A percentile compares a stretch with the other conserved stretches of the same genome.
Conservation (phyloP, 495 filamentous ascomycete species). For the Penicillium turbatum region DNA sequence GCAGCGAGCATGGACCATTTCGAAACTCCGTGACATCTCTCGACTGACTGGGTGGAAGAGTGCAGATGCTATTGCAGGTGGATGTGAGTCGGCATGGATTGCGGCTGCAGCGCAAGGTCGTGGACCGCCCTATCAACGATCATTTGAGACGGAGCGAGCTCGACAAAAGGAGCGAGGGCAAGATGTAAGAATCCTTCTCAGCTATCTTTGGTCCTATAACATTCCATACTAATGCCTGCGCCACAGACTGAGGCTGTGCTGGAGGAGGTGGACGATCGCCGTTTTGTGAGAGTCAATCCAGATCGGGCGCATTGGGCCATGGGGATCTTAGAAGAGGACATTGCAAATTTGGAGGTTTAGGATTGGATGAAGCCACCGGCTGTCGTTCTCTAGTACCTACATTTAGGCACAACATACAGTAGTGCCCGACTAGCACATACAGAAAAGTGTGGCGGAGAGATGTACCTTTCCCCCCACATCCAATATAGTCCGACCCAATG, state of each 20-base stretch:
- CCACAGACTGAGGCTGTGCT: slow-evolving; percentile 19
- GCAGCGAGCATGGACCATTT: slow-evolving; percentile 74
- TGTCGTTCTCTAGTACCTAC: not conserved
- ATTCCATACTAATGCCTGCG: slow-evolving; percentile 4
- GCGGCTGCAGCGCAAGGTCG: slow-evolving; percentile 63
- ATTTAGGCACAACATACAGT: not conserved
- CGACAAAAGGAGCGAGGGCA: slow-evolving; percentile 8
- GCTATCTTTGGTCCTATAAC: not conserved
- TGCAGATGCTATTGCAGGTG: slow-evolving; percentile 69
- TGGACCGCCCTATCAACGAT: slow-evolving; percentile 66
- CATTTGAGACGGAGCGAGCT: slow-evolving; percentile 28
- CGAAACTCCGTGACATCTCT: slow-evolving; percentile 67
- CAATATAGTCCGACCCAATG: slow-evolving; percentile 5
- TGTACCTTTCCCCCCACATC: not conserved
- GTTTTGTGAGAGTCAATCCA: slow-evolving; percentile 46
- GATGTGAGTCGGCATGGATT: slow-evolving; percentile 81
- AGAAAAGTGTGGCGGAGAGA: not conserved
- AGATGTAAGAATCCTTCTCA: slow-evolving; percentile 14
- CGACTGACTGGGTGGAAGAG: slow-evolving; percentile 84
- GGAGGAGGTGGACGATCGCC: slow-evolving; percentile 41
- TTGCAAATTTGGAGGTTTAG: slow-evolving; percentile 40
- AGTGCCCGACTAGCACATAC: slow-evolving; percentile 1
- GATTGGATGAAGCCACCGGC: slow-evolving; percentile 6
- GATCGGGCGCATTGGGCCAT: slow-evolving; percentile 52
- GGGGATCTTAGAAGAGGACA: slow-evolving; percentile 56